These are phyloP conservation scores for Pseudohalonectria lignicola DNA, from an alignment of 2,329 filamentous ascomycete genomes.

Conservation along the genomic window DNA sequence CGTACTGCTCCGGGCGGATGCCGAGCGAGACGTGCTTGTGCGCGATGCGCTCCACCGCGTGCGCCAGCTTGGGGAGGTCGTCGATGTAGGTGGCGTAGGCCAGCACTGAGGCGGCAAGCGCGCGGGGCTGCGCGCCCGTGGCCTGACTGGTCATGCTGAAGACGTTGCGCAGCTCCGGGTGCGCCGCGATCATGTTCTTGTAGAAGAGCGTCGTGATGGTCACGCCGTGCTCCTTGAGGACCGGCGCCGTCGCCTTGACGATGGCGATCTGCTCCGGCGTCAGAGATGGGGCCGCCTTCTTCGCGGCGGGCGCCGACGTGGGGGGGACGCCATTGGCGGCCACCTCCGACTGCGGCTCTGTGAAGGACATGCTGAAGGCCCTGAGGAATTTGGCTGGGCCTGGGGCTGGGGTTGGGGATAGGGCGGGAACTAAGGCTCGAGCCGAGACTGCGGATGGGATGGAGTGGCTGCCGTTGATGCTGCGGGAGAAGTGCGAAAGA, in stretches of 20 bases:
- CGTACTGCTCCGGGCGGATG: constrained; percentile 58
- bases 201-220: constrained; percentile 67
- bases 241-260: constrained; percentile 68
- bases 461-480: not conserved
- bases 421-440: too few relatives aligned
- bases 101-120: constrained; percentile 57
- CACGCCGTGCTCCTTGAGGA: constrained; percentile 56
- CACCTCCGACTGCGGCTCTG: not conserved
- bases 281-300: constrained; percentile 19
- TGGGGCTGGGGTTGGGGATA: too few relatives aligned
- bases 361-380: not conserved
- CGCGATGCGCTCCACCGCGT: constrained; percentile 55
- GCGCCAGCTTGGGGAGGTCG: constrained; percentile 47
- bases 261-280: constrained; percentile 54
- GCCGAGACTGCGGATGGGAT: not conserved
- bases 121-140: constrained; percentile 57
- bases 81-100: constrained; percentile 67
- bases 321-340: not conserved
- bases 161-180: constrained; percentile 56
- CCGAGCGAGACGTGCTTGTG: constrained; percentile 68
- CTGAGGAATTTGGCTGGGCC: too few relatives aligned
- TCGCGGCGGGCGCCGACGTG: not conserved
- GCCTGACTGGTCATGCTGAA: constrained; percentile 63
- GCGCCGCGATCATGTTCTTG: constrained; percentile 49
- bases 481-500: too few relatives aligned